These are phyloP conservation scores for Colletotrichum tabaci DNA, from an alignment of 2,329 filamentous ascomycete genomes.

Conservation along the genomic window DNA sequence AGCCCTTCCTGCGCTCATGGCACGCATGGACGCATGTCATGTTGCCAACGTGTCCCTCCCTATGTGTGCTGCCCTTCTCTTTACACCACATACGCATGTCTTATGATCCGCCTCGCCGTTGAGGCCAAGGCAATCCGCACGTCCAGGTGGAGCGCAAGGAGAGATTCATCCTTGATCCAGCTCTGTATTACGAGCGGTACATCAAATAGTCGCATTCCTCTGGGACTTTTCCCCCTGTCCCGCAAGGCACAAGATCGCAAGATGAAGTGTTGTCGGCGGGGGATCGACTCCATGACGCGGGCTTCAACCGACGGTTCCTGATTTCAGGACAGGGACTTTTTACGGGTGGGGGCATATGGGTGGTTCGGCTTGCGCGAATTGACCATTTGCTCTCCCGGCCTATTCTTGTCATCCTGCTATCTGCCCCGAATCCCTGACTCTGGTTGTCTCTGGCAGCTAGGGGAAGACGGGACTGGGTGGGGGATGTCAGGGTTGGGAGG, in stretches of 20 bases:
- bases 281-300: conserved; percentile 28
- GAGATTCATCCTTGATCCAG: conserved; percentile 79
- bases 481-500: conserved; percentile 54
- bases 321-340: conserved; percentile 48
- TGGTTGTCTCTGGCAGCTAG: conserved; percentile 37
- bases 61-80: conserved; percentile 17
- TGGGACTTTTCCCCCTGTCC: conserved; percentile 31
- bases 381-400: conserved; percentile 61
- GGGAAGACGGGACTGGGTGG: conserved; percentile 44
- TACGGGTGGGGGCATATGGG: conserved; percentile 49
- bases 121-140: conserved; percentile 65
- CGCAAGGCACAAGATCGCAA: conserved; percentile 41
- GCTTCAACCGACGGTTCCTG: conserved; percentile 45
- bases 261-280: conserved; percentile 43
- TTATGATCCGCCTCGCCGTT: conserved; percentile 9
- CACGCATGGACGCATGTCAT: conserved; percentile 31
- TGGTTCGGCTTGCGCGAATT: conserved; percentile 54
- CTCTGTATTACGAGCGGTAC: conserved; percentile 84
- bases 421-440: conserved; percentile 48
- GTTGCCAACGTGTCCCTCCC: conserved; percentile 23
- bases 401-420: conserved; percentile 53
- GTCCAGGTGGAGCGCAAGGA: conserved; percentile 84
- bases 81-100: conserved; percentile 7
- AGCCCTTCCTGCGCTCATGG: background rate
- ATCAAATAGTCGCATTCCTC: conserved; percentile 56